phyloP scores from a whole-genome alignment of 73 alveolate genomes.

The Paramecium sonneborni region DNA sequence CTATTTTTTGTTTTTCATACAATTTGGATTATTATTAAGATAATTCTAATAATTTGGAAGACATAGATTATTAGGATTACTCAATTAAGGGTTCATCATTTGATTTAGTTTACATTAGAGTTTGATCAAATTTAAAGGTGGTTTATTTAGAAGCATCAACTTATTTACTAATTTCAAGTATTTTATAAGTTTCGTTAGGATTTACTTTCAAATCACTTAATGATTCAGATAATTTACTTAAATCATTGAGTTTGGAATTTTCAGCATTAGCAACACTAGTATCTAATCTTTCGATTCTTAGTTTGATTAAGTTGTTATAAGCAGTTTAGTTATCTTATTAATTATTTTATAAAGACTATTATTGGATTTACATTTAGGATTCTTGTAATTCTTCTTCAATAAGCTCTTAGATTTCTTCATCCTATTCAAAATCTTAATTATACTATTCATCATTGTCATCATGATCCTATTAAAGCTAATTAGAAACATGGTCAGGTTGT shows the following conservation, averaged over 20 bases:
- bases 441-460: conserved; percentile 24
- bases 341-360: neutral
- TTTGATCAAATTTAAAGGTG: neutral
- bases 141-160: neutral
- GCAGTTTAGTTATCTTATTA: neutral
- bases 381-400: conserved; percentile 21
- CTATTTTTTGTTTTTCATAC: neutral
- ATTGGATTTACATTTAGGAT: neutral
- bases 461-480: neutral
- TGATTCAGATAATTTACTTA: neutral
- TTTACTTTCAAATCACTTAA: neutral
- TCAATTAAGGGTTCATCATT: neutral
- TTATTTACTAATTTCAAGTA: neutral
- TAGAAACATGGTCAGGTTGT: neutral
- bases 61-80: neutral
- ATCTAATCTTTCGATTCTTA: neutral
- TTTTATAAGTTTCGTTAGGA: neutral
- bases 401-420: neutral
- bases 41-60: neutral
- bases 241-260: neutral
- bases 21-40: neutral
- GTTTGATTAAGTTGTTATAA: neutral
- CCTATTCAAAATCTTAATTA: conserved; percentile 38
- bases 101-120: neutral
- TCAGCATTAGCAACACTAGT: neutral